Percentiles rank a stretch among this genome's conserved stretches.
Conservation (phyloP, 495 filamentous ascomycete genomes). For the Aspergillus cavernicola region DNA sequence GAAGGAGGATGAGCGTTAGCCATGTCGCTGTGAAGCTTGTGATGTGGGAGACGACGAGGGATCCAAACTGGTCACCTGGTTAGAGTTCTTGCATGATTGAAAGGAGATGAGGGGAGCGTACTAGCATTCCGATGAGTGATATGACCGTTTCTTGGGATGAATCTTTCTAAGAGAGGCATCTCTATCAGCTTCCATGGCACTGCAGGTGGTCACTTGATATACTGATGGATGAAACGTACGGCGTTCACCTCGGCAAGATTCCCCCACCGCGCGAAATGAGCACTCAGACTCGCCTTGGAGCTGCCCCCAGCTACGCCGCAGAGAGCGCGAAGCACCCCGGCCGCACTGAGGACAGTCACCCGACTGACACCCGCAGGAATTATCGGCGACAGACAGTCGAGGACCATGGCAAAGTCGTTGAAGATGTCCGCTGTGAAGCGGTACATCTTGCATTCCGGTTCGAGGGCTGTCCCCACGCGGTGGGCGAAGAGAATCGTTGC, state of each 20-base stretch:
- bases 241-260: conserved; percentile 94
- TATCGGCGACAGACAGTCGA: conserved; percentile 82
- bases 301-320: conserved; percentile 89
- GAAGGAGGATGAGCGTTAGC: conserved; percentile 65
- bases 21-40: conserved; percentile 70
- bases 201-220: too few relatives aligned
- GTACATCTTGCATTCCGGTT: conserved; percentile 93
- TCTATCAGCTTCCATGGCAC: background rate
- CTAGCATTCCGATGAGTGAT: conserved; percentile 84
- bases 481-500: conserved; percentile 93
- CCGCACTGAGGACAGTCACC: conserved; percentile 66
- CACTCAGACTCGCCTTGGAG: conserved; percentile 85
- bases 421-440: conserved; percentile 86
- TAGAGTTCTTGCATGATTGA: too few relatives aligned
- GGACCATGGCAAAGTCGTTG: conserved; percentile 85
- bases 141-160: conserved; percentile 95
- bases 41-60: conserved; percentile 71
- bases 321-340: conserved; percentile 73
- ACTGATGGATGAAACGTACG: conserved; percentile 48
- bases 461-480: conserved; percentile 76
- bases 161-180: conserved; percentile 62
- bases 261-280: conserved; percentile 85
- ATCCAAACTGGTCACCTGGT: conserved; percentile 73
- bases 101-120: conserved; percentile 39
- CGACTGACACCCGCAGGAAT: conserved; percentile 62